These are phyloP conservation scores for Penicillium sp. DNA, from an alignment of 2,329 filamentous ascomycete species.

Conservation along the genomic window DNA sequence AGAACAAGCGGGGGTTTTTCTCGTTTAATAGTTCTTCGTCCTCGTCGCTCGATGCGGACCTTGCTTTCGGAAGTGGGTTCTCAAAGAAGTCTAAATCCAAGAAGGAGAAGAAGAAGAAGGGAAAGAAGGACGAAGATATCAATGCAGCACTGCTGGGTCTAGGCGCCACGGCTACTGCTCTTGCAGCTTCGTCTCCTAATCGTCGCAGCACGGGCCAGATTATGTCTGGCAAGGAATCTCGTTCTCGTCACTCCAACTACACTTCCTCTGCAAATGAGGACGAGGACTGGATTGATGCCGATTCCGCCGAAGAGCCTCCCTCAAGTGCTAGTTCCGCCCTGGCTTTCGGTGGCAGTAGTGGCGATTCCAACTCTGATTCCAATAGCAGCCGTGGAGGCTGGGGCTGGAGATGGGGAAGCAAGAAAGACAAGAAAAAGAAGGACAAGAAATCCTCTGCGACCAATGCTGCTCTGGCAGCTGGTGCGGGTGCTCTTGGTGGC, in stretches of 20 bases:
- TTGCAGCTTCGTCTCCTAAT: conserved; percentile 46
- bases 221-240: conserved; percentile 35
- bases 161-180: conserved; percentile 51
- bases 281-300: conserved; percentile 64
- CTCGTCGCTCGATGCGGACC: conserved; percentile 69
- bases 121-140: conserved; percentile 38
- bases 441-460: conserved; percentile 33
- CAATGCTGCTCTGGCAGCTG: conserved; percentile 44
- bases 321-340: conserved; percentile 61
- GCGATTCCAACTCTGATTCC: conserved; percentile 61
- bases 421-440: conserved; percentile 47
- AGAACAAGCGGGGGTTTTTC: conserved; percentile 57
- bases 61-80: conserved; percentile 68
- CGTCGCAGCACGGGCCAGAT: conserved; percentile 41
- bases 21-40: conserved; percentile 67
- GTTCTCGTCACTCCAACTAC: conserved; percentile 31
- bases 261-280: conserved; percentile 41
- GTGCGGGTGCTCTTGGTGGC: conserved; percentile 48
- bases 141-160: conserved; percentile 54
- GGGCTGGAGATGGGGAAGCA: conserved; percentile 64
- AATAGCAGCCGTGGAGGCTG: conserved; percentile 60
- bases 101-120: conserved; percentile 32
- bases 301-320: conserved; percentile 58
- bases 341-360: conserved; percentile 63
- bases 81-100: conserved; percentile 44